A percentile compares a stretch with the other conserved stretches of the same genome.
phyloP scores from a whole-genome alignment of 2,329 filamentous ascomycete species.

The Trichoderma semiorbis region DNA sequence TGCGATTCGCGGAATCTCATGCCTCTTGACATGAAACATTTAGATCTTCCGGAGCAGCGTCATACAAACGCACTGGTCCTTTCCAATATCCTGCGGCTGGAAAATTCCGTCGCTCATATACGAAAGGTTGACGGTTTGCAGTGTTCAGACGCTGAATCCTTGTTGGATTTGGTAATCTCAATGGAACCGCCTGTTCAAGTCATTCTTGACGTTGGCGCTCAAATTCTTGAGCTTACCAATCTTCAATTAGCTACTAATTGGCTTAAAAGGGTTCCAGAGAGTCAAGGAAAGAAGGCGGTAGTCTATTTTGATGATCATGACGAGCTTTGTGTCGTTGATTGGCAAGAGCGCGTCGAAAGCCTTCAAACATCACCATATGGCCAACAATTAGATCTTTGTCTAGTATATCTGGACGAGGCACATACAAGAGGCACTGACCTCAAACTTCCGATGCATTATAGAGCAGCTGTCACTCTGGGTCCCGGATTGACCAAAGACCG shows the following conservation, averaged over 20 bases:
- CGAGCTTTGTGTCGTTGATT: conserved; percentile 25
- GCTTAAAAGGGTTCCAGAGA: conserved; percentile 43
- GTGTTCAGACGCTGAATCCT: conserved; percentile 30
- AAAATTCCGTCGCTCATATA: conserved; percentile 60
- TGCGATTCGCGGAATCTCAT: conserved; percentile 60
- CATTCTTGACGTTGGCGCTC: conserved; percentile 67
- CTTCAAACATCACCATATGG: conserved; percentile 58
- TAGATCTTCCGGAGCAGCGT: conserved; percentile 50
- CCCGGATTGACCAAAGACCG: conserved; percentile 63
- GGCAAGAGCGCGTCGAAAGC: conserved; percentile 40
- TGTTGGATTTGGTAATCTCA: background rate
- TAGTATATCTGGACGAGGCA: conserved; percentile 66
- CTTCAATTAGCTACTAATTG: conserved; percentile 49
- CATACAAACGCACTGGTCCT: conserved; percentile 69
- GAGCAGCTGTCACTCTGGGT: conserved; percentile 65
- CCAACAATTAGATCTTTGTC: conserved; percentile 52
- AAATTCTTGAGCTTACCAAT: conserved; percentile 62
- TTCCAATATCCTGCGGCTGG: conserved; percentile 50
- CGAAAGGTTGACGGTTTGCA: conserved; percentile 45
- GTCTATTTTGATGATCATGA: conserved; percentile 18
- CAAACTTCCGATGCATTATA: conserved; percentile 52
- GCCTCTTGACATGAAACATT: conserved; percentile 53
- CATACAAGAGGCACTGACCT: conserved; percentile 69
- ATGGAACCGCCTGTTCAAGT: conserved; percentile 43
- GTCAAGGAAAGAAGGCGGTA: conserved; percentile 26